Evolutionary conservation across 192 early-diverging fungal genomes (phyloP), one percentile per base, ranked within the genome.

Genomic region (Pecoramyces ruminantium): DNA sequence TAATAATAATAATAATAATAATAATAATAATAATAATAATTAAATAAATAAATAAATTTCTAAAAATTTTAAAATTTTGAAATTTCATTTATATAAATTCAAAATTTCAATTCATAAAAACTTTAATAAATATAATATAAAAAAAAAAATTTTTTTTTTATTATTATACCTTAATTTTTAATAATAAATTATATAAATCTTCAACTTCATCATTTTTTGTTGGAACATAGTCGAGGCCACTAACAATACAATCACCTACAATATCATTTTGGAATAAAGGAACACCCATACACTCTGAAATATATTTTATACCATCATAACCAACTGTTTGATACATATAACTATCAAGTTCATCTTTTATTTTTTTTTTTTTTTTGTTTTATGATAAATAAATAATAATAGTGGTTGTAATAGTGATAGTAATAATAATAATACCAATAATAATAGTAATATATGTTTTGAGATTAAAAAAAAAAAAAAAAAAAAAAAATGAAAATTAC

Each of bases 251-350:
- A 29, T 21, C 81, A 0, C 97, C 96, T 16, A 82, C 81, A 77
- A 97, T 95, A 30, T 90, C 91, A 28, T 87, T 84, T 29, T 93
- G 87, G 83, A 94, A 98, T 28, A 98, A 85, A 25, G 97, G 97
- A 16, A 97, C 80, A 13, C 80, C 85, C 86, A 98, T 91, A 84
- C 95, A 96, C 78, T 95, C 93, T 30, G 92, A 87, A 81, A 95
- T 93, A 34, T 91, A 85, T 67, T 92, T 86, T 13, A 99, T 94
- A 17, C 92, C 95, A 82, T 94, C 95, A 84, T 96, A 94, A 11
- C 96, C 97, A 27, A 99, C 96, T 0, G 97, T 97, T 85, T 99
- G 97, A 84, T 95, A 98, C 90, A 99, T 94, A 86, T 92, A 96
- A 82, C 93, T 95, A 86, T 99, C 97, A 28, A 96, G 83, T 82